These are phyloP conservation scores for Xylariaceae sp. DNA, from an alignment of 2,329 filamentous ascomycete genomes.

Conservation along the genomic window DNA sequence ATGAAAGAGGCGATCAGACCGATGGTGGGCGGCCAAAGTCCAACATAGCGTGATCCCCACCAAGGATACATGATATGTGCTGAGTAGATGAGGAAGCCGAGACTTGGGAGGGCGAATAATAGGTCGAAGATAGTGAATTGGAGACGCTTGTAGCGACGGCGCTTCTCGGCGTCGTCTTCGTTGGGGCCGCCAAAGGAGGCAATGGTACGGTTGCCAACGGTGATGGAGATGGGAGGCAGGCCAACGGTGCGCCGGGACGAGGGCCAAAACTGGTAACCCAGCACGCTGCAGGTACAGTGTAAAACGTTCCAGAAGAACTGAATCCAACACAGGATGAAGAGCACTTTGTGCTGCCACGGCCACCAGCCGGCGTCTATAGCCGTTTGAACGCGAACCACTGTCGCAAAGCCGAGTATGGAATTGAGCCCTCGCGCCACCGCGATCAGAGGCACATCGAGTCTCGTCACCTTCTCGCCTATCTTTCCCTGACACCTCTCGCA, in stretches of 20 bases:
- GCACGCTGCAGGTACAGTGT: constrained; percentile 29
- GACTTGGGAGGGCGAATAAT: constrained; percentile 33
- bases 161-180: constrained; percentile 35
- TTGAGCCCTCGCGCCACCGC: constrained; percentile 35
- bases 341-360: constrained; percentile 38
- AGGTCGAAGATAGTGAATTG: constrained; percentile 36
- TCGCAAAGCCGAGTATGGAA: constrained; percentile 34
- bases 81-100: constrained; percentile 38
- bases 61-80: constrained; percentile 39
- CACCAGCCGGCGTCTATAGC: constrained; percentile 37
- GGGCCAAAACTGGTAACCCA: constrained; percentile 39
- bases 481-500: constrained; percentile 5
- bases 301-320: constrained; percentile 37
- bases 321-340: constrained; percentile 38
- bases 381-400: constrained; percentile 37
- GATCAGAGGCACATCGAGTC: constrained; percentile 37
- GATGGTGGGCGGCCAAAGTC: constrained; percentile 37
- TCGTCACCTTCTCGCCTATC: constrained; percentile 14
- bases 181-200: constrained; percentile 38
- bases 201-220: constrained; percentile 33
- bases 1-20: constrained; percentile 37
- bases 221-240: constrained; percentile 34
- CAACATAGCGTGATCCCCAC: constrained; percentile 39
- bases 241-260: constrained; percentile 37
- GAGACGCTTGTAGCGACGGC: constrained; percentile 33